These are phyloP conservation scores for Eutypella sp. DNA, from an alignment of 2,329 filamentous ascomycete genomes.

Conservation along the genomic window DNA sequence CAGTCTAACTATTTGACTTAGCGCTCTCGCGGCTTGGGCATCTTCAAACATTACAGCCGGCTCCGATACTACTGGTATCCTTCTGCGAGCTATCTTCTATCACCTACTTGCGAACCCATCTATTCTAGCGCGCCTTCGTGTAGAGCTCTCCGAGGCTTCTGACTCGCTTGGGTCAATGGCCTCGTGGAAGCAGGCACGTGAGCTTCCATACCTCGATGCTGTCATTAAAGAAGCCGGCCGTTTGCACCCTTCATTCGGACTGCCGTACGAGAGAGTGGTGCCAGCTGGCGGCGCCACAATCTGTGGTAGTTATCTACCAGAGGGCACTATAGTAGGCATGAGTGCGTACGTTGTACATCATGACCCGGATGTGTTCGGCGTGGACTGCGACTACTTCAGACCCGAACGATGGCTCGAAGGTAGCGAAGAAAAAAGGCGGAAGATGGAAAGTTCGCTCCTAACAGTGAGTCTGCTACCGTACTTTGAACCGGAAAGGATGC, in stretches of 20 bases:
- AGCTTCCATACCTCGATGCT: constrained; percentile 56
- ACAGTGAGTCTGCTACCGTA: neutral
- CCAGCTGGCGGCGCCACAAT: constrained; percentile 49
- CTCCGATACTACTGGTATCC: constrained; percentile 10
- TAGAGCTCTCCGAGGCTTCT: constrained; percentile 4
- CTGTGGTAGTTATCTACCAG: constrained; percentile 45
- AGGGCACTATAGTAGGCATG: constrained; percentile 56
- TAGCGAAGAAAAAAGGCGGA: constrained; percentile 2
- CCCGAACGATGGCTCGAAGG: constrained; percentile 50
- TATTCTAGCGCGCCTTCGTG: constrained; percentile 3
- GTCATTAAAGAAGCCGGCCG: constrained; percentile 61
- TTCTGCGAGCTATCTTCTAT: constrained; percentile 8
- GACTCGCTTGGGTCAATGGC: constrained; percentile 3
- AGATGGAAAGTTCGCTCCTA: constrained; percentile 7
- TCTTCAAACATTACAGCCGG: constrained; percentile 16
- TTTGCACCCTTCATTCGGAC: constrained; percentile 55
- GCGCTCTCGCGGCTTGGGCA: constrained; percentile 29
- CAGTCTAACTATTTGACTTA: neutral
- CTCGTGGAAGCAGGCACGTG: constrained; percentile 5
- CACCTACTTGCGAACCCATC: constrained; percentile 5
- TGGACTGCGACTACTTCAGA: constrained; percentile 48
- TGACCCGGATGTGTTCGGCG: constrained; percentile 49
- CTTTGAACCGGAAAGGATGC: neutral
- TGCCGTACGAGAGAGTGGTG: constrained; percentile 56
- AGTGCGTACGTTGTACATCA: constrained; percentile 59